Conservation (phyloP, 2,329 filamentous ascomycete genomes). For the Alternaria rosae region DNA sequence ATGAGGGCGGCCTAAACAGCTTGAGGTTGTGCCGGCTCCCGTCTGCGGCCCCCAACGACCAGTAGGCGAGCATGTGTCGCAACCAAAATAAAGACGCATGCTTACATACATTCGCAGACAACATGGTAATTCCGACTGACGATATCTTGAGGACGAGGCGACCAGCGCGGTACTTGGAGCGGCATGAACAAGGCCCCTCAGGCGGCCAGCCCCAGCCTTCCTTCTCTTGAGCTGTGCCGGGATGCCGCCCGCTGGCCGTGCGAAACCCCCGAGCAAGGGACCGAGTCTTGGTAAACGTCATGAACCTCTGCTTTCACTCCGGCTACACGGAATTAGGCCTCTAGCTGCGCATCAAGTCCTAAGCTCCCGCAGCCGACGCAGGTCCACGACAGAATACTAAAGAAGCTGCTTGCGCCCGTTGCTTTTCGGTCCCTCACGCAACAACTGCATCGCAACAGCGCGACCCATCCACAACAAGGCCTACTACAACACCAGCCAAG, state of each 20-base stretch:
- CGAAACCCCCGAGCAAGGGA: background rate
- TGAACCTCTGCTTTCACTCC: background rate
- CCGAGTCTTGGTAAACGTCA: slow-evolving; percentile 1
- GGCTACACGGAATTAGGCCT: background rate
- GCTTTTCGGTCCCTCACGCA: background rate
- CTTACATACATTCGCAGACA: background rate
- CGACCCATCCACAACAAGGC: background rate
- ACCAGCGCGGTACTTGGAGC: background rate
- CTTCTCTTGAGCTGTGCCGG: background rate
- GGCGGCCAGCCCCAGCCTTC: background rate
- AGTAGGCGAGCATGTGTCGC: slow-evolving; percentile 6
- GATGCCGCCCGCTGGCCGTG: background rate
- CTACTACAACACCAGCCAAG: background rate
- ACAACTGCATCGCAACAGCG: background rate
- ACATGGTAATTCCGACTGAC: background rate
- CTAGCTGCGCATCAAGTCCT: background rate
- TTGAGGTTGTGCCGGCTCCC: background rate
- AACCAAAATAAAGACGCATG: background rate
- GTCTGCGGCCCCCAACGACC: background rate
- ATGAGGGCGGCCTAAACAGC: background rate
- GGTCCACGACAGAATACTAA: background rate
- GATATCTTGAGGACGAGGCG: background rate
- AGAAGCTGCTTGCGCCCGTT: background rate
- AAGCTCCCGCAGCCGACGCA: background rate
- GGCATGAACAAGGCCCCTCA: background rate